phyloP scores from a whole-genome alignment of 2,329 filamentous ascomycete species.

The Mycocentrospora acerina region DNA sequence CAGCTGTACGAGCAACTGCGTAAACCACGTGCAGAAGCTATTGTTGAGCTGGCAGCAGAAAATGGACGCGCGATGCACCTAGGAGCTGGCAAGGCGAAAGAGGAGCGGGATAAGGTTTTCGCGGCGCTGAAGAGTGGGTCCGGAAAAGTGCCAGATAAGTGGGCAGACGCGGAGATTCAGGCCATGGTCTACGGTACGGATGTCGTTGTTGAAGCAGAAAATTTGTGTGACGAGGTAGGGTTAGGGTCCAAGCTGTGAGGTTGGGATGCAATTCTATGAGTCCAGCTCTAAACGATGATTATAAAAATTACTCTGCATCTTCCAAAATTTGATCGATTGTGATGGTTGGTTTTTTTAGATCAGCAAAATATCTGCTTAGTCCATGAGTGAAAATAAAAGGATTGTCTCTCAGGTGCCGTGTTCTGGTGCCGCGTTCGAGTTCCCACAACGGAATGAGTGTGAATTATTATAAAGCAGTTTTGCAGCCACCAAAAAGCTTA shows the following conservation, averaged over 20 bases:
- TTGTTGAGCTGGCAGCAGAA: slow-evolving; percentile 59
- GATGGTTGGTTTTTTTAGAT: too few species aligned
- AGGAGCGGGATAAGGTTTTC: slow-evolving; percentile 59
- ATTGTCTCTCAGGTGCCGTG: too few species aligned
- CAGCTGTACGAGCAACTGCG: slow-evolving; percentile 59
- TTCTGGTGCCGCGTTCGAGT: too few species aligned
- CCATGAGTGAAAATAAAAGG: too few species aligned
- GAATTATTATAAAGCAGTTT: too few species aligned
- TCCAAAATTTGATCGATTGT: too few species aligned
- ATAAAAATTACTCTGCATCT: too few species aligned
- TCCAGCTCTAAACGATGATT: too few species aligned
- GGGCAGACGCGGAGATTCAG: slow-evolving; percentile 55
- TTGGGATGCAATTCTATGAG: too few species aligned
- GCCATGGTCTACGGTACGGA: slow-evolving; percentile 52
- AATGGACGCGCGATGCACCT: slow-evolving; percentile 58
- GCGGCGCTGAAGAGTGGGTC: slow-evolving; percentile 47
- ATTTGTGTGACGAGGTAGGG: slow-evolving; percentile 43
- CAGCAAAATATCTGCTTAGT: too few species aligned
- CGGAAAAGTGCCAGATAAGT: slow-evolving; percentile 53
- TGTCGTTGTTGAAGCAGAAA: slow-evolving; percentile 48
- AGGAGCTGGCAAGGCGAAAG: slow-evolving; percentile 60
- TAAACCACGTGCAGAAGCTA: slow-evolving; percentile 57
- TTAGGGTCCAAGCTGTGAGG: slow-evolving; percentile 26
- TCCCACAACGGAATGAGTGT: too few species aligned
- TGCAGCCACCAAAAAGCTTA: too few species aligned